Conservation (phyloP, 805 yeast genomes). For the Saccharomycopsis synnaedendra region DNA sequence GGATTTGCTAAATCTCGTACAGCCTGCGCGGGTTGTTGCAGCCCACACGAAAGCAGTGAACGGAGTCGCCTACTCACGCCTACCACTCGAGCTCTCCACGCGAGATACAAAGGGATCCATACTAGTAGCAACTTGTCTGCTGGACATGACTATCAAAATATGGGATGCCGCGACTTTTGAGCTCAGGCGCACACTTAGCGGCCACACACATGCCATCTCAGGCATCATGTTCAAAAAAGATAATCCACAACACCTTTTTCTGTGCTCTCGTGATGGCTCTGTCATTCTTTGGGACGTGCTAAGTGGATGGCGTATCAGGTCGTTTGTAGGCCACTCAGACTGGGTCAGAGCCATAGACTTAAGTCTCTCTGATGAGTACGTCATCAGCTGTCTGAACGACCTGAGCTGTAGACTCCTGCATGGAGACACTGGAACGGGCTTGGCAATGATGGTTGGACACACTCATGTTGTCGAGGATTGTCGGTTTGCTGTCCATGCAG, state of each 20-base stretch:
- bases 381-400: slow-evolving; percentile 71
- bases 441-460: slow-evolving; percentile 64
- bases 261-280: slow-evolving; percentile 53
- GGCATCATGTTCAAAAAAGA: slow-evolving; percentile 39
- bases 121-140: slow-evolving; percentile 36
- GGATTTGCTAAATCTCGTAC: slow-evolving; percentile 50
- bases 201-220: slow-evolving; percentile 84
- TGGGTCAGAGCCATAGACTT: slow-evolving; percentile 71
- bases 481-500: slow-evolving; percentile 46
- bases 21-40: slow-evolving; percentile 48
- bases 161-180: slow-evolving; percentile 51
- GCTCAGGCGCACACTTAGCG: slow-evolving; percentile 53
- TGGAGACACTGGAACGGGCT: slow-evolving; percentile 53
- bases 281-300: slow-evolving; percentile 56
- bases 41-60: slow-evolving; percentile 73
- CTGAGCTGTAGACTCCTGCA: slow-evolving; percentile 61
- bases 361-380: slow-evolving; percentile 35
- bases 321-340: slow-evolving; percentile 72
- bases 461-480: slow-evolving; percentile 73
- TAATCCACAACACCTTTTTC: slow-evolving; percentile 37
- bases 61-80: slow-evolving; percentile 43
- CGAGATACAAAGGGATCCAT: slow-evolving; percentile 16
- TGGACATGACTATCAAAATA: slow-evolving; percentile 47
- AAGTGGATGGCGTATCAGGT: slow-evolving; percentile 54
- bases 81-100: slow-evolving; percentile 18